Evolutionary conservation across 805 yeast species (phyloP), one percentile per base, ranked within the genome.

Genomic region (Blastobotrys robertii): DNA sequence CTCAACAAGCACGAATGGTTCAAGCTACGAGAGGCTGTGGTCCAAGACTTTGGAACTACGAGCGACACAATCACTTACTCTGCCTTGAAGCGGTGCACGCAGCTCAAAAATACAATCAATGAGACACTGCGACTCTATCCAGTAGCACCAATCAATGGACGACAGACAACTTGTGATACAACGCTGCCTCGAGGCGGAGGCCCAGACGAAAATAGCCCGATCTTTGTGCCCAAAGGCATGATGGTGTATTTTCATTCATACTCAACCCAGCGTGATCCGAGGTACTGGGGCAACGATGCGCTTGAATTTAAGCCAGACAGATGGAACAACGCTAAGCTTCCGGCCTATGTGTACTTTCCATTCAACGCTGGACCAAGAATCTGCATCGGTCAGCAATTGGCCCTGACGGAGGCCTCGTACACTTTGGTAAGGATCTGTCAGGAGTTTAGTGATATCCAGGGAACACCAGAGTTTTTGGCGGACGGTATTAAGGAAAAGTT

Each of bases 131-230:
- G 76, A 42, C 43, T 71, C 49, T 68, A 69, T 44, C 76, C 76
- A 3, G 60, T 70, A 7, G 75, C 70, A 22, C 75, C 76, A 4
- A 56, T 54, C 39, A 71, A 71, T 50, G 58, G 63, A 48, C 60
- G 76, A 44, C 56, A 59, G 16, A 66, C 74, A 7, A 57, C 57
- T 10, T 62, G 54, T 37, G 63, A 68, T 48, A 71, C 75, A 8
- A 59, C 67, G 4, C 59, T 71, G 44, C 76, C 76, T 10, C 57
- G 60, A 35, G 76, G 75, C 14, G 76, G 74, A 12, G 74, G 70
- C 8, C 46, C 50, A 25, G 66, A 67, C 44, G 56, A 56, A 16
- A 40, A 22, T 29, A 22, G 48, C 30, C 73, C 73, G 4, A 51
- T 68, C 5, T 58, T 64, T 43, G 55, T 69, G 13, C 59, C 59